Conservation (phyloP, 1,139 yeast genomes). For the Yamadazyma sp. region DNA sequence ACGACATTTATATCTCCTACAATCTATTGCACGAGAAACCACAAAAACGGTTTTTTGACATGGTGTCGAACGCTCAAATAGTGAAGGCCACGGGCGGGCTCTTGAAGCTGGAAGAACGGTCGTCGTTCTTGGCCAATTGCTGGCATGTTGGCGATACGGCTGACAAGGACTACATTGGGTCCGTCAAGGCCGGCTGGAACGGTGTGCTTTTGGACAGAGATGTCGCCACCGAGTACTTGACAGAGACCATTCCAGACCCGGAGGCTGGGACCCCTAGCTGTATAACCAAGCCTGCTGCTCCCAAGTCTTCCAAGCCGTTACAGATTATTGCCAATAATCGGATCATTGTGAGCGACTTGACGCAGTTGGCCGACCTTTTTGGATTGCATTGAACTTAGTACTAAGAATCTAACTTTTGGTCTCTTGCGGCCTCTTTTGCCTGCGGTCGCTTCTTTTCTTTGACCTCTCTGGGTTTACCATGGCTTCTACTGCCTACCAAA, state of each 20-base stretch:
- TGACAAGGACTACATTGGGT: slow-evolving; percentile 53
- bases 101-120: slow-evolving; percentile 10
- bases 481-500: no score
- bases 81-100: slow-evolving; percentile 1
- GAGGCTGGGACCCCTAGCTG: slow-evolving; percentile 15
- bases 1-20: slow-evolving; percentile 51
- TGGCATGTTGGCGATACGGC: slow-evolving; percentile 73
- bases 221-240: slow-evolving; percentile 19
- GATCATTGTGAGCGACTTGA: slow-evolving; percentile 30
- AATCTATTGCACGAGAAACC: slow-evolving; percentile 58
- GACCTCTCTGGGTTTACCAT: no score
- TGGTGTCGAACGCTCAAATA: slow-evolving; percentile 23
- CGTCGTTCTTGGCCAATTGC: slow-evolving; percentile 23
- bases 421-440: background rate
- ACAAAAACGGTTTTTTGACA: slow-evolving; percentile 42
- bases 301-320: slow-evolving; percentile 9
- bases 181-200: slow-evolving; percentile 60
- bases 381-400: background rate
- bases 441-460: background rate
- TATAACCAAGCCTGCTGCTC: slow-evolving; percentile 10
- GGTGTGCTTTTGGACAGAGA: slow-evolving; percentile 54
- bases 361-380: slow-evolving; percentile 17
- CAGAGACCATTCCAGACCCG: slow-evolving; percentile 14
- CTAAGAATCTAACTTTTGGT: no score
- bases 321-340: slow-evolving; percentile 37